A percentile compares a stretch with the other conserved stretches of the same genome.
Conservation (phyloP, 192 early-diverging fungal species). For the Coemansia sp. region DNA sequence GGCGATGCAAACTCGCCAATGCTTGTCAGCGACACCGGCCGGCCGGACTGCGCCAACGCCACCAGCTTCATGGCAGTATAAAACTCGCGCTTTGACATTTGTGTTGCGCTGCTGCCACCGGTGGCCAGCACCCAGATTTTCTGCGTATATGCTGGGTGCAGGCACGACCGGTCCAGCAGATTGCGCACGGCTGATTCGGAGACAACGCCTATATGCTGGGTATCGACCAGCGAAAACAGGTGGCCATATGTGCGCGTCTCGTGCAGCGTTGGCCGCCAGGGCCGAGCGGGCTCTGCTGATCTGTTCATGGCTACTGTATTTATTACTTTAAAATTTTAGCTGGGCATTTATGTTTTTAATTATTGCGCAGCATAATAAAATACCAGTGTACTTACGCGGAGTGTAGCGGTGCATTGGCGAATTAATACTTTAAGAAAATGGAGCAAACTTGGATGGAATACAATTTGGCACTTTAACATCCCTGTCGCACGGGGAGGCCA, state of each 20-base stretch:
- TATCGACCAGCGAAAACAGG: slow-evolving; percentile 21
- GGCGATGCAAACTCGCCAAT: slow-evolving; percentile 14
- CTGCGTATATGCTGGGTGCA: slow-evolving; percentile 8
- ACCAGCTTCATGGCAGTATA: slow-evolving; percentile 33
- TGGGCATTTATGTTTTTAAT: background rate
- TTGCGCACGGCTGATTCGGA: background rate
- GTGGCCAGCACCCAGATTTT: slow-evolving; percentile 12
- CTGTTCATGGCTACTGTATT: background rate
- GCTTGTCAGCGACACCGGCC: slow-evolving; percentile 8
- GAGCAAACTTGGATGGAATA: too few species aligned
- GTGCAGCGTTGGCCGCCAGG: slow-evolving; percentile 34
- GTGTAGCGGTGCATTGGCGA: background rate
- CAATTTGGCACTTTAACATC: too few species aligned
- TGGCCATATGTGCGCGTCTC: slow-evolving; percentile 30
- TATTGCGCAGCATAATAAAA: background rate
- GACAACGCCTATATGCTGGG: slow-evolving; percentile 1
- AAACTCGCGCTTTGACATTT: slow-evolving; percentile 24
- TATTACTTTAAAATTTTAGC: background rate
- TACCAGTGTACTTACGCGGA: background rate
- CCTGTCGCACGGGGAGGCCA: too few species aligned
- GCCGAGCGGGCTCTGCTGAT: slow-evolving; percentile 6
- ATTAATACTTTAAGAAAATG: too few species aligned
- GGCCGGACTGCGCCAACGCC: slow-evolving; percentile 20
- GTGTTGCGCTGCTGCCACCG: background rate
- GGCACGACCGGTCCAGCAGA: slow-evolving; percentile 7